Conservation (phyloP, 805 yeast species). For the Martiniozyma abietophila region DNA sequence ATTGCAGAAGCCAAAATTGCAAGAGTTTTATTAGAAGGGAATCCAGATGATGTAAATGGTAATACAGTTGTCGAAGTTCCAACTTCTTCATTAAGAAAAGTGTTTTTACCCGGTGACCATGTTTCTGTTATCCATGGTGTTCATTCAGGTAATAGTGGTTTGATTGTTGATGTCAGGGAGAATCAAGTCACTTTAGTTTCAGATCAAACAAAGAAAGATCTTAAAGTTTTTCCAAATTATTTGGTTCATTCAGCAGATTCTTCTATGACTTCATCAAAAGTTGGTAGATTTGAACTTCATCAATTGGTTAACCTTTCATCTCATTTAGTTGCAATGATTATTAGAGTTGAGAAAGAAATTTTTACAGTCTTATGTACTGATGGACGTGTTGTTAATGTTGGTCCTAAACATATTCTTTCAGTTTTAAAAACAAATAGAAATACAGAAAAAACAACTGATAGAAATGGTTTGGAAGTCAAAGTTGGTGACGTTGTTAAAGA, state of each 20-base stretch:
- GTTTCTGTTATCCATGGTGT: conserved; percentile 88
- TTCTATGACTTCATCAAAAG: conserved; percentile 59
- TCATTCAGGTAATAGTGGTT: conserved; percentile 88
- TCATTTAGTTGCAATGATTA: conserved; percentile 78
- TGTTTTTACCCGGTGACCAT: conserved; percentile 87
- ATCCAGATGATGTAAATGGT: conserved; percentile 44
- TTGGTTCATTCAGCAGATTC: conserved; percentile 82
- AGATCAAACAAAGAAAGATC: conserved; percentile 80
- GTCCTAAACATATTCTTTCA: conserved; percentile 76
- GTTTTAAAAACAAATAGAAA: conserved; percentile 57
- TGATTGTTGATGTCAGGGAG: conserved; percentile 72
- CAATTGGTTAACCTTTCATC: conserved; percentile 86
- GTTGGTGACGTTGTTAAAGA: conserved; percentile 94
- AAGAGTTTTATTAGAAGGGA: conserved; percentile 39
- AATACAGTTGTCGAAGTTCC: conserved; percentile 68
- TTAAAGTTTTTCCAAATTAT: conserved; percentile 88
- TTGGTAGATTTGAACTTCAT: conserved; percentile 75
- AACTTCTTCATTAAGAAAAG: conserved; percentile 69
- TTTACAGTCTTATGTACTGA: conserved; percentile 75
- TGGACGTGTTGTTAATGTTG: conserved; percentile 61
- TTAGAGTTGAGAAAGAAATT: conserved; percentile 81
- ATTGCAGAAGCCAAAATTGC: conserved; percentile 51
- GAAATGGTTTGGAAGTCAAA: conserved; percentile 72
- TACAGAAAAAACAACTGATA: conserved; percentile 79
- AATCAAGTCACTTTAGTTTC: conserved; percentile 86